Evolutionary conservation across 805 yeast genomes (phyloP).

Genomic region (Lachancea dasiensis): DNA sequence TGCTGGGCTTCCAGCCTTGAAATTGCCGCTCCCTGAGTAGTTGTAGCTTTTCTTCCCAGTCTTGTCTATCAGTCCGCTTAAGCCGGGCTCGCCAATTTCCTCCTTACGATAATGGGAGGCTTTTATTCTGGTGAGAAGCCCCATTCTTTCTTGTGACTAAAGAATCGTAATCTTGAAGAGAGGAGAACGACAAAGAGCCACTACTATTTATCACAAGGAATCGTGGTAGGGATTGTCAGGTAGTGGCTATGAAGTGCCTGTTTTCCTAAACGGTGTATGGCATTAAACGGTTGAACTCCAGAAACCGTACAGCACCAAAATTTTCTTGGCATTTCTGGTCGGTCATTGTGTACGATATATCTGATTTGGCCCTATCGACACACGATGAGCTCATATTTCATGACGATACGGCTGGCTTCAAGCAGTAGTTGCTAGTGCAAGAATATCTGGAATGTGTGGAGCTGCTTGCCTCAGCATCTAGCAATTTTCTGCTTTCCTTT

Average conservation of each 20-base stretch:
- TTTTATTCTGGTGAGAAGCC: slow-evolving; percentile 6
- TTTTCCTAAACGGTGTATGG: too few relatives aligned
- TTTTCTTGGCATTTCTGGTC: slow-evolving; percentile 5
- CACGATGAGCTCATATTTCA: too few relatives aligned
- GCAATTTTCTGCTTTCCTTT: too few relatives aligned
- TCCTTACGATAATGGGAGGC: background rate
- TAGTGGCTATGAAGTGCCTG: background rate
- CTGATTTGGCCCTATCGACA: too few relatives aligned
- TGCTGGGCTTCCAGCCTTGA: slow-evolving; percentile 1
- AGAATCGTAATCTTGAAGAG: background rate
- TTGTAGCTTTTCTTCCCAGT: background rate
- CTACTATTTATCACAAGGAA: too few relatives aligned
- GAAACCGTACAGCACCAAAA: background rate
- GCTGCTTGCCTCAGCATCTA: too few relatives aligned
- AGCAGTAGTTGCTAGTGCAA: too few relatives aligned
- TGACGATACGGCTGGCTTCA: too few relatives aligned
- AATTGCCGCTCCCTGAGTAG: slow-evolving; percentile 1
- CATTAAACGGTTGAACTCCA: background rate
- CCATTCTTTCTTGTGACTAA: slow-evolving; percentile 1
- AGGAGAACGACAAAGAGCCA: too few relatives aligned
- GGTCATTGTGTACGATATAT: too few relatives aligned
- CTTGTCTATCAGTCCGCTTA: background rate
- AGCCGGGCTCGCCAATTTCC: background rate
- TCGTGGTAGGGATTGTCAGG: too few relatives aligned
- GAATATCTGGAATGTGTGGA: too few relatives aligned